Evolutionary conservation across 305 asterid species (phyloP), one percentile per base, ranked within the genome.

Genomic region (Withania somnifera): DNA sequence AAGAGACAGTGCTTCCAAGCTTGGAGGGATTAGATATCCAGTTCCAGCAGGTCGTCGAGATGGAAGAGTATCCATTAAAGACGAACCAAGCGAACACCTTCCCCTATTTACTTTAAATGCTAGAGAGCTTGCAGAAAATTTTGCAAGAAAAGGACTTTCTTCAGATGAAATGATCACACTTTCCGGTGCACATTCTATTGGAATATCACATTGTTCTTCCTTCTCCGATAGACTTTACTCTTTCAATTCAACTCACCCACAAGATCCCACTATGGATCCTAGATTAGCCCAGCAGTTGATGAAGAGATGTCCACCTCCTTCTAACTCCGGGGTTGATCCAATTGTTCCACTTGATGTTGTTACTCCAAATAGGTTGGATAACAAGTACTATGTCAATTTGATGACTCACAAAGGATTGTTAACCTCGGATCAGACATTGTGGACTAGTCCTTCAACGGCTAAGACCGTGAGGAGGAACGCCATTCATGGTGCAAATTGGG

Each of bases 141-240:
- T 88, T 8, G 86, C 83, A 0, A 51, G 56, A 8, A 88, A 88
- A 58, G 84, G 89, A 51, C 82, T 88, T 0, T 60, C 88, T 20
- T 4, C 36, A 2, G 83, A 86, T 11, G 89, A 86, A 1, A 81
- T 86, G 89, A 87, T 88, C 14, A 83, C 86, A 1, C 91, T 88
- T 22, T 88, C 88, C 0, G 89, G 89, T 36, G 88, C 91, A 38
- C 89, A 88, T 77, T 86, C 91, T 24, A 60, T 86, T 28, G 89
- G 91, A 50, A 6, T 80, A 2, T 11, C 89, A 2, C 75, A 82
- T 28, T 88, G 90, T 40, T 81, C 88, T 28, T 47, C 84, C 2
- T 84, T 86, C 51, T 28, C 84, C 0, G 34, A 24, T 13, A 68
- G 89, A 22, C 47, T 86, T 11, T 84, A 73, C 79, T 30, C 58